Conservation (phyloP, 1,139 yeast species). For the Geotrichum restrictum region DNA sequence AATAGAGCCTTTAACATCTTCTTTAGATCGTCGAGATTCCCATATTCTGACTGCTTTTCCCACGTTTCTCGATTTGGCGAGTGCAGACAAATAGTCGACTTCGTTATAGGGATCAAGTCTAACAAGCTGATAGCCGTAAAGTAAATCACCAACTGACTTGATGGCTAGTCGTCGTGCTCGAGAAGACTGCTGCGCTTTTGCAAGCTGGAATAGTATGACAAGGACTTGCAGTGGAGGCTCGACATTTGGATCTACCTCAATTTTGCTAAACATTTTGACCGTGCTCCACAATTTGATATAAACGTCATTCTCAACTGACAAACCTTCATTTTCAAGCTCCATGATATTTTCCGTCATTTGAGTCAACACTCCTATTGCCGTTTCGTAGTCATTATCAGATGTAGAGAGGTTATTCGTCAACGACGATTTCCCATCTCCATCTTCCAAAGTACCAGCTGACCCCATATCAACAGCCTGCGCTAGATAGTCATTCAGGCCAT, state of each 20-base stretch:
- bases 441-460: conserved; percentile 12
- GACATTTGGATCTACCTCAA: conserved; percentile 6
- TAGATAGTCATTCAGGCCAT: conserved; percentile 12
- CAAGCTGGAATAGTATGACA: conserved; percentile 20
- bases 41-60: conserved; percentile 33
- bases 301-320: background rate
- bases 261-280: conserved; percentile 16
- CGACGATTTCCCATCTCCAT: background rate
- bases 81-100: conserved; percentile 36
- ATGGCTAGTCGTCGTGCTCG: conserved; percentile 25
- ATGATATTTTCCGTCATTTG: conserved; percentile 13
- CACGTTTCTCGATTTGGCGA: conserved; percentile 23
- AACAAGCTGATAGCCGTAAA: conserved; percentile 33
- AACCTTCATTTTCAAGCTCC: conserved; percentile 11
- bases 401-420: background rate
- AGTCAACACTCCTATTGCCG: conserved; percentile 16
- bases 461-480: conserved; percentile 12
- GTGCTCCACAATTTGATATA: conserved; percentile 17
- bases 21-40: conserved; percentile 31
- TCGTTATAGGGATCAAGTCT: conserved; percentile 40
- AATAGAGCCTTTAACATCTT: conserved; percentile 30
- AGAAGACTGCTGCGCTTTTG: conserved; percentile 12
- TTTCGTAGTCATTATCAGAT: conserved; percentile 4
- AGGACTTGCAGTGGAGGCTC: conserved; percentile 20
- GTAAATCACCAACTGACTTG: conserved; percentile 31